Percentiles rank a stretch among this genome's conserved stretches.
These are phyloP conservation scores for Metarhizium robertsii DNA, from an alignment of 2,329 filamentous ascomycete genomes.

Conservation along the genomic window DNA sequence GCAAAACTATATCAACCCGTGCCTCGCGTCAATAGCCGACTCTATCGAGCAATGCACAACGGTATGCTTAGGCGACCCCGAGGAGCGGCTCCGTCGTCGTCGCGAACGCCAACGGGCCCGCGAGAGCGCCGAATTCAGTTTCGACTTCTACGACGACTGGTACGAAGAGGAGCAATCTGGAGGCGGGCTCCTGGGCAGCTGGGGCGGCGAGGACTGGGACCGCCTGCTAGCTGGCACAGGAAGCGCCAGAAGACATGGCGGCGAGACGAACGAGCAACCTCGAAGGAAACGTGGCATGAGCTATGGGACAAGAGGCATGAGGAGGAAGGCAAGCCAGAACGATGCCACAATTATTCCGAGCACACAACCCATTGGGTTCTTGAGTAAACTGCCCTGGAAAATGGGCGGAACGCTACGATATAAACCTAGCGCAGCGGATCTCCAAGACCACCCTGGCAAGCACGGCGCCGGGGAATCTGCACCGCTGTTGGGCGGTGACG, in stretches of 20 bases:
- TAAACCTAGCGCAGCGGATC: slow-evolving; percentile 79
- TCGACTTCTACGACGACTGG: slow-evolving; percentile 99
- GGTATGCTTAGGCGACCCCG: slow-evolving; percentile 60
- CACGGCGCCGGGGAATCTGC: slow-evolving; percentile 50
- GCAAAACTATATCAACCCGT: slow-evolving; percentile 77
- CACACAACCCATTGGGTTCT: slow-evolving; percentile 75
- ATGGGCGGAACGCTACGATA: slow-evolving; percentile 77
- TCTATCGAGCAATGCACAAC: slow-evolving; percentile 65
- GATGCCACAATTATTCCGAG: slow-evolving; percentile 88
- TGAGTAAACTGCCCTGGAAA: slow-evolving; percentile 76
- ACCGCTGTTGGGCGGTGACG: slow-evolving; percentile 48
- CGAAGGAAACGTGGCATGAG: slow-evolving; percentile 75
- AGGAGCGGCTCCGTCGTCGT: slow-evolving; percentile 62
- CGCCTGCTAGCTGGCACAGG: slow-evolving; percentile 66
- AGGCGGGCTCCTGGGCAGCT: slow-evolving; percentile 57
- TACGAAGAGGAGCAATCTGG: slow-evolving; percentile 47
- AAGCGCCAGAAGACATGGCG: slow-evolving; percentile 27
- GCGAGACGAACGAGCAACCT: slow-evolving; percentile 49
- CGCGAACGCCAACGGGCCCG: slow-evolving; percentile 52
- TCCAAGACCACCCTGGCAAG: slow-evolving; percentile 73
- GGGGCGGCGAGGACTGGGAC: slow-evolving; percentile 80
- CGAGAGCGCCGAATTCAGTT: slow-evolving; percentile 69
- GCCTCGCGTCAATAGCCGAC: slow-evolving; percentile 56
- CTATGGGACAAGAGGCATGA: slow-evolving; percentile 61
- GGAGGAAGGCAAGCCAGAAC: slow-evolving; percentile 45